phyloP scores from a whole-genome alignment of 2,329 filamentous ascomycete species.

The Fusarium scirpi region DNA sequence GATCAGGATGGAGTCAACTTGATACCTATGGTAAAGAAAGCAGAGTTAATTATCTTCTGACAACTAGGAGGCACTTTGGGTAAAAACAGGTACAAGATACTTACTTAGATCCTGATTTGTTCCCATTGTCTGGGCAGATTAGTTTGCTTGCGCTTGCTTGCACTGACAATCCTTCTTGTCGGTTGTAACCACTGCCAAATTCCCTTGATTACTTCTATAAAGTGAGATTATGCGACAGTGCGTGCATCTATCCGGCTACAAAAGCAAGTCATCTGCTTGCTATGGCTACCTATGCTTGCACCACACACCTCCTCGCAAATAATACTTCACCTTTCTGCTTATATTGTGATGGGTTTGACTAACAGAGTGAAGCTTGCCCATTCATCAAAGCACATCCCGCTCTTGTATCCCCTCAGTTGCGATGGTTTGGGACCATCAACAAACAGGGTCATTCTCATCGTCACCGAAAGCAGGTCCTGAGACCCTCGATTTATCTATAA shows the following conservation, averaged over 20 bases:
- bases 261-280: not conserved
- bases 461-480: not conserved
- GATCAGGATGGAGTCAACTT: too few species aligned
- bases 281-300: not conserved
- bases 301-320: not conserved
- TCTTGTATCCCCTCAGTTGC: not conserved
- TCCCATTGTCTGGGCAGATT: not conserved
- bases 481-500: not conserved
- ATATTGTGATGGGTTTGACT: not conserved
- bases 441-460: not conserved
- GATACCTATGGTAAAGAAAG: too few species aligned
- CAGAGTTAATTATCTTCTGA: too few species aligned
- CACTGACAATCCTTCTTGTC: not conserved
- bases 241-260: not conserved
- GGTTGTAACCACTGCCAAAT: not conserved
- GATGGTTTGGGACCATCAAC: not conserved
- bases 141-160: not conserved
- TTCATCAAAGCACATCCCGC: not conserved
- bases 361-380: not conserved
- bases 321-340: not conserved
- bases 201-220: not conserved
- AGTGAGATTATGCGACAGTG: not conserved
- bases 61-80: too few species aligned
- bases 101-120: not conserved
- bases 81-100: accelerated